A percentile compares a stretch with the other conserved stretches of the same genome.
Evolutionary conservation across 164 flowering plant species (phyloP).

Genomic region (Kalanchoe fedtschenkoi): DNA sequence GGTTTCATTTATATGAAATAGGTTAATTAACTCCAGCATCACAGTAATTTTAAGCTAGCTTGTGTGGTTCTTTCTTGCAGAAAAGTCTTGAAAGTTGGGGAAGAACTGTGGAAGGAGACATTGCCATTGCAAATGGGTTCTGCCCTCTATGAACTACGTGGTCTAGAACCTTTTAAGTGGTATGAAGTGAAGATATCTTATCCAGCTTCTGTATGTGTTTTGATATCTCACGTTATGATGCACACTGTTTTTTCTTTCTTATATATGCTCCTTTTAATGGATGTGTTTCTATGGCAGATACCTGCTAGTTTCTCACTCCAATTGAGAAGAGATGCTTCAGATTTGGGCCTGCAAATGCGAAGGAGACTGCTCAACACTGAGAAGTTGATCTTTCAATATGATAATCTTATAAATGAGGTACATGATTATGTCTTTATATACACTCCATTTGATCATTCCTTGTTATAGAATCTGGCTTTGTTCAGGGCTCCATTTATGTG

Average conservation of each 20-base stretch:
- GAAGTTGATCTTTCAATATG: slow-evolving; percentile 68
- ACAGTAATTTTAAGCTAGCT: not conserved
- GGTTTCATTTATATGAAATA: no score
- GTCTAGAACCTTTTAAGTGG: slow-evolving; percentile 60
- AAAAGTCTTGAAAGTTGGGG: slow-evolving; percentile 51
- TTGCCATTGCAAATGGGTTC: slow-evolving; percentile 61
- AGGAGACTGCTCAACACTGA: slow-evolving; percentile 84
- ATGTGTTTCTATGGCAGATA: slow-evolving; percentile 30
- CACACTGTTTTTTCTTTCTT: slow-evolving; percentile 4
- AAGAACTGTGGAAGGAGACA: slow-evolving; percentile 54
- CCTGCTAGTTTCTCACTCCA: slow-evolving; percentile 74
- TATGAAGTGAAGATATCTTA: slow-evolving; percentile 99
- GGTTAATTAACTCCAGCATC: not conserved
- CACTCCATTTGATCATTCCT: not conserved
- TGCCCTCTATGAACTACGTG: slow-evolving; percentile 47
- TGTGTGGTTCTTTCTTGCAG: slow-evolving; percentile 8
- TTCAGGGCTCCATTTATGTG: slow-evolving; percentile 34
- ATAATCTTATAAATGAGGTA: slow-evolving; percentile 18
- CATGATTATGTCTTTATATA: not conserved
- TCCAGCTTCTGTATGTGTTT: slow-evolving; percentile 93
- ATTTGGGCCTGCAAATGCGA: slow-evolving; percentile 19
- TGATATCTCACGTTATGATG: not conserved
- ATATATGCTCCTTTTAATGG: slow-evolving; percentile 4
- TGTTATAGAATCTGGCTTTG: not conserved
- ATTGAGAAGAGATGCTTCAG: slow-evolving; percentile 28